Base-by-base conservation (phyloP, 305 asterid genomes). In the Fraxinus floribunda region DNA sequence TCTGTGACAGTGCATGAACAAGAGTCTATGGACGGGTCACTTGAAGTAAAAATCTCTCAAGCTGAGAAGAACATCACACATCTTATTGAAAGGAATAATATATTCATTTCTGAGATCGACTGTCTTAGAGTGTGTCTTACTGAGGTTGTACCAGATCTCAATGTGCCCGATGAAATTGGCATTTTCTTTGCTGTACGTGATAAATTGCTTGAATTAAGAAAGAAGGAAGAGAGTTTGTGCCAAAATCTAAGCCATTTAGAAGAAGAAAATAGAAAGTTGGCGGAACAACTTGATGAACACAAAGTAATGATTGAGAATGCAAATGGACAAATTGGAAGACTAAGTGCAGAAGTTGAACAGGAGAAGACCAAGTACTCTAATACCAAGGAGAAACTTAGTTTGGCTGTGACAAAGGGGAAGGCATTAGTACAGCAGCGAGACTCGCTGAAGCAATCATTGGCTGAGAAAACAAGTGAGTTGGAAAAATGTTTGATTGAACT, bases 341-440 rank as follows among this genome's bases (percentile, higher is more conserved):
- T 93, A 34, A 85, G 84, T 83, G 90, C 89, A 11, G 98, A 92
- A 86, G 87, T 94, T 88, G 98, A 93, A 85, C 96, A 91, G 75
- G 98, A 94, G 91, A 94, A 75, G 86, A 85, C 88, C 82, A 89
- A 90, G 89, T 91, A 85, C 88, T 91, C 93, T 76, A 97, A 90
- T 86, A 90, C 97, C 76, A 97, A 97, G 88, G 98, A 97, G 93
- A 97, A 97, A 93, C 97, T 97, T 80, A 91, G 92, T 91, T 85
- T 97, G 97, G 99, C 99, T 1, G 98, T 95, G 90, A 92, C 97
- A 24, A 97, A 93, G 90, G 99, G 99, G 79, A 97, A 97, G 94
- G 97, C 97, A 30, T 89, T 95, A 90, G 98, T 97, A 78, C 98
- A 97, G 87, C 93, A 97, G 73, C 90, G 99, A 77, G 99, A 97